These are phyloP conservation scores for Daldinia eschscholtzii DNA, from an alignment of 2,329 filamentous ascomycete genomes.

Conservation along the genomic window DNA sequence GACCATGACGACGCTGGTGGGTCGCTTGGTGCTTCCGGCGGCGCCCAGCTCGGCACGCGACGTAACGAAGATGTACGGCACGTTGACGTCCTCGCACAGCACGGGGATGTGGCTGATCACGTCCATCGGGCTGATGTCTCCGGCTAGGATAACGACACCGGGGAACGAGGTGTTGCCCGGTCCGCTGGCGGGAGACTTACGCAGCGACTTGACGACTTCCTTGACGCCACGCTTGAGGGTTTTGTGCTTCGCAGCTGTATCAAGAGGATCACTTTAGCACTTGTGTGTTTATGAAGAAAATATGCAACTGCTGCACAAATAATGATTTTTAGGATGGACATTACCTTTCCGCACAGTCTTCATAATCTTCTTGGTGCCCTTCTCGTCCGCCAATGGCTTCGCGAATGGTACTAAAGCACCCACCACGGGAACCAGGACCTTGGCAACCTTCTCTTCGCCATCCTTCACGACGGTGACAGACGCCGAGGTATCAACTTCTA, in stretches of 20 bases:
- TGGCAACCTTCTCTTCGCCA: slow-evolving; percentile 61
- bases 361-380: slow-evolving; percentile 74
- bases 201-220: slow-evolving; percentile 97
- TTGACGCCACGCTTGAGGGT: slow-evolving; percentile 98
- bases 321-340: slow-evolving; percentile 37
- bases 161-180: slow-evolving; percentile 73
- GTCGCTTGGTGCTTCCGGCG: slow-evolving; percentile 93
- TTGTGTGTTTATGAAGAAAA: background rate
- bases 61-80: slow-evolving; percentile 95
- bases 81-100: slow-evolving; percentile 97
- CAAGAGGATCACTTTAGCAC: slow-evolving; percentile 21
- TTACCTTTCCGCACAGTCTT: slow-evolving; percentile 70
- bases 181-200: slow-evolving; percentile 84
- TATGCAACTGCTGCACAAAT: slow-evolving; percentile 19
- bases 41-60: slow-evolving; percentile 94
- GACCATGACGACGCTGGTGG: slow-evolving; percentile 96
- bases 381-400: slow-evolving; percentile 82
- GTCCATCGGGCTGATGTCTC: slow-evolving; percentile 98
- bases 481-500: slow-evolving; percentile 68
- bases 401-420: slow-evolving; percentile 85
- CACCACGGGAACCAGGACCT: slow-evolving; percentile 60
- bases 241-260: slow-evolving; percentile 89
- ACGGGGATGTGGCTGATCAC: slow-evolving; percentile 98
- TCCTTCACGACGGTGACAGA: slow-evolving; percentile 58
- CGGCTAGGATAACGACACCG: slow-evolving; percentile 89